phyloP scores from a whole-genome alignment of 805 yeast species.

The Nakazawaea ambrosiae region DNA sequence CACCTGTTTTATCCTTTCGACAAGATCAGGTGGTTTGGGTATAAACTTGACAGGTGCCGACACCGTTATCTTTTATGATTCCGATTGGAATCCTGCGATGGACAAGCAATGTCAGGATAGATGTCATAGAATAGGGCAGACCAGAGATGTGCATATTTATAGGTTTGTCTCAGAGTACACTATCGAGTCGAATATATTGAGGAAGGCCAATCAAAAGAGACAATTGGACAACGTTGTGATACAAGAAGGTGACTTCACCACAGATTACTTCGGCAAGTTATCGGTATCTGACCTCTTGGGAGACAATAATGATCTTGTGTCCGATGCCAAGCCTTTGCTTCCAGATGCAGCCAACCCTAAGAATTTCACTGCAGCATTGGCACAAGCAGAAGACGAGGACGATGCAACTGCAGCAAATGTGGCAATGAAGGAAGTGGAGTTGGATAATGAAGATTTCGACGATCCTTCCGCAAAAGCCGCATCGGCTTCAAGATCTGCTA shows the following conservation, averaged over 20 bases:
- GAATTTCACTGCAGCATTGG: conserved; percentile 39
- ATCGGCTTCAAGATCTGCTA: conserved; percentile 18
- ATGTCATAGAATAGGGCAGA: conserved; percentile 98
- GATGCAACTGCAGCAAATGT: conserved; percentile 83
- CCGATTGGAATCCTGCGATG: conserved; percentile 99
- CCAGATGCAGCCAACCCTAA: conserved; percentile 21
- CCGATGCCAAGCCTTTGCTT: conserved; percentile 18
- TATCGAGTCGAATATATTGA: conserved; percentile 89
- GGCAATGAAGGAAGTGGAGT: conserved; percentile 78
- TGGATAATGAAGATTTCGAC: conserved; percentile 81
- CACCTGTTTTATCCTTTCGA: conserved; percentile 86
- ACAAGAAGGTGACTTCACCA: conserved; percentile 97
- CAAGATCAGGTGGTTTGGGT: conserved; percentile 98
- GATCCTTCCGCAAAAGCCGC: conserved; percentile 29
- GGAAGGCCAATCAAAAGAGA: conserved; percentile 91
- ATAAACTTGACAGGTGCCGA: conserved; percentile 98
- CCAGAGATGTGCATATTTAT: conserved; percentile 95
- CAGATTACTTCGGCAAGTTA: conserved; percentile 86
- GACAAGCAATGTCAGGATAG: conserved; percentile 99
- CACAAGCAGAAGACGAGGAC: conserved; percentile 93
- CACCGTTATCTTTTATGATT: conserved; percentile 95
- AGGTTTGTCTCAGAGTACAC: conserved; percentile 94
- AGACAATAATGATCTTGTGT: conserved; percentile 33
- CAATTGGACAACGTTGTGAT: conserved; percentile 91
- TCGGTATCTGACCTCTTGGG: conserved; percentile 84